Base-by-base conservation (phyloP, 208 protist species). In the Trypanosomatidae sp. region DNA sequence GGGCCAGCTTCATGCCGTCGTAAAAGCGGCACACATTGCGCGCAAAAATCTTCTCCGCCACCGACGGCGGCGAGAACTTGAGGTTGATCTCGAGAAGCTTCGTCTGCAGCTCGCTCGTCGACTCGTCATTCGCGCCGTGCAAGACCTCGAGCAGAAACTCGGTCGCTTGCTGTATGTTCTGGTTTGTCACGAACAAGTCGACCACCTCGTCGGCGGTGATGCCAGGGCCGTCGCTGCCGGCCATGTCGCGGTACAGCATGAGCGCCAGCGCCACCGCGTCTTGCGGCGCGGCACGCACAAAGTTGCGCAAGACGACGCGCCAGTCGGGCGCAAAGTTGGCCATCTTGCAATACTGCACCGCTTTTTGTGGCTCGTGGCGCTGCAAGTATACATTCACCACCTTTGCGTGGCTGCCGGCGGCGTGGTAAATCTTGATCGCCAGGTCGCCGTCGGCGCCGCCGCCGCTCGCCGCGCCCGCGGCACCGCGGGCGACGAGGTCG, bases 11-110 rank as follows among this genome's bases (percentile, higher is more conserved):
- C 43, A 73, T 65, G 26, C 74, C 68, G 71, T 99, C 97, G 72
- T 99, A 99, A 73, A 98, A 88, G 19, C 77, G 84, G 73, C 98
- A 97, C 48, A 97, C 87, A 43, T 92, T 84, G 45, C 97, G 87
- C 6, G 71, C 87, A 61, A 99, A 88, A 38, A 99, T 98, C 46
- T 96, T 94, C 62, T 99, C 96, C 3, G 98, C 95, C 5, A 99
- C 96, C 48, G 96, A 89, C 30, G 97, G 93, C 16, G 89, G 81
- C 11, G 92, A 96, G 48, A 92, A 85, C 60, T 98, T 88, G n/a
- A 99, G 67, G 67, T 99, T 99, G 53, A 99, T 98, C 73, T 99
- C 97, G 6, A 99, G 77, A 28, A 99, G 78, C 49, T 97, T 97
- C 6, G 98, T 99, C 77, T 99, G 98, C 4, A 99, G 80, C 23